Evolutionary conservation across 2,329 filamentous ascomycete genomes (phyloP).

Genomic region (Aspergillus glaucus): DNA sequence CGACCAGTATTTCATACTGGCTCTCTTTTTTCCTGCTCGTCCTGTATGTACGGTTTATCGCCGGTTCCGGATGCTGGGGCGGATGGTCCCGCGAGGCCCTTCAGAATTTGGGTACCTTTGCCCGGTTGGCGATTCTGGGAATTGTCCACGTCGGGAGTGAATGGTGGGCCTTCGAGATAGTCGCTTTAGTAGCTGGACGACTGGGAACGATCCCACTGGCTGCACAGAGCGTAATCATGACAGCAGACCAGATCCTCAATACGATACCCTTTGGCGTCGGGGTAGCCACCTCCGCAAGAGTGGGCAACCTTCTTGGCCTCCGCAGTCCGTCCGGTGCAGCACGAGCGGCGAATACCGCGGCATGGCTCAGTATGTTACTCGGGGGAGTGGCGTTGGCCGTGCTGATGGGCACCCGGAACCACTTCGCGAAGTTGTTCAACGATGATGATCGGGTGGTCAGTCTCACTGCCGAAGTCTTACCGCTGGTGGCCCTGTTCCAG

Average conservation of each 20-base stretch:
- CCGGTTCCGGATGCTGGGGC: conserved; percentile 72
- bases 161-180: conserved; percentile 94
- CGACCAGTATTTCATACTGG: conserved; percentile 83
- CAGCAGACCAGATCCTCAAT: conserved; percentile 74
- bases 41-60: conserved; percentile 64
- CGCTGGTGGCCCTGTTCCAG: conserved; percentile 82
- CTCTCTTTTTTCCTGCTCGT: conserved; percentile 70
- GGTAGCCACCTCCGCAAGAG: conserved; percentile 68
- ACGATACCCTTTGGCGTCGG: conserved; percentile 84
- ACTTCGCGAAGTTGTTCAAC: conserved; percentile 76
- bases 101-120: conserved; percentile 64
- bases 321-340: conserved; percentile 59
- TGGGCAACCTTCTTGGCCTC: conserved; percentile 75
- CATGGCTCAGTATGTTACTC: conserved; percentile 63
- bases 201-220: conserved; percentile 74
- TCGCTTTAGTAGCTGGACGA: conserved; percentile 72
- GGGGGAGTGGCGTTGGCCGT: conserved; percentile 61
- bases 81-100: conserved; percentile 61
- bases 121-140: conserved; percentile 67
- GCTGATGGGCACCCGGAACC: conserved; percentile 63
- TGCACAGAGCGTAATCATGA: conserved; percentile 86
- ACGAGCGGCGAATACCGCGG: conserved; percentile 68
- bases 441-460: conserved; percentile 64
- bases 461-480: conserved; percentile 74
- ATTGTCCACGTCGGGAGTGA: conserved; percentile 81